These are phyloP conservation scores for Ophiostoma himal-ulmi DNA, from an alignment of 2,329 filamentous ascomycete genomes.

Conservation along the genomic window DNA sequence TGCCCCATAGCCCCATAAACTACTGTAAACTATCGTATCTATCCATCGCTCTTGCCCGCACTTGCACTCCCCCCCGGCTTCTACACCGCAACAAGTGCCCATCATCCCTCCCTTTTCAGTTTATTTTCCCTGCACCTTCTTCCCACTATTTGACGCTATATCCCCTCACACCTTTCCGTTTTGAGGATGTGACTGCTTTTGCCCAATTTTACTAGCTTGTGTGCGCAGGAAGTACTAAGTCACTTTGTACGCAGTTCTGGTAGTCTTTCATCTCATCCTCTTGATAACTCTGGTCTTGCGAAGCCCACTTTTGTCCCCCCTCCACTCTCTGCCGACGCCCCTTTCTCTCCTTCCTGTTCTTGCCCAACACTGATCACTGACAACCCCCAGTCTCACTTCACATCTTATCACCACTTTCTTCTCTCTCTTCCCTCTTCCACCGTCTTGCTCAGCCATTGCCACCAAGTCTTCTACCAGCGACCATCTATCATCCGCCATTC, in stretches of 20 bases:
- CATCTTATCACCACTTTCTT: not conserved
- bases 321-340: not conserved
- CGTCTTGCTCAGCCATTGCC: not conserved
- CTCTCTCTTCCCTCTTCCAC: not conserved
- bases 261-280: not conserved
- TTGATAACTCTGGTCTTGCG: not conserved
- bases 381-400: not conserved
- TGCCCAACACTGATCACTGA: not conserved
- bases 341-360: slow-evolving; percentile 4
- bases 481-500: not conserved
- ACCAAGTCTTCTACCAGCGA: not conserved
- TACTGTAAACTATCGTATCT: slow-evolving; percentile 12
- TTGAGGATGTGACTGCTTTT: slow-evolving; percentile 5
- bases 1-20: slow-evolving; percentile 7
- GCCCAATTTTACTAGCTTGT: not conserved
- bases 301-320: not conserved
- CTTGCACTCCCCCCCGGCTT: not conserved
- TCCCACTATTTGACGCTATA: not conserved
- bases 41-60: slow-evolving; percentile 22
- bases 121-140: not conserved
- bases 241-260: not conserved
- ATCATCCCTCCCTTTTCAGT: slow-evolving; percentile 18
- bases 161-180: slow-evolving; percentile 2
- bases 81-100: slow-evolving; percentile 13
- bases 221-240: not conserved